A percentile compares a stretch with the other conserved stretches of the same genome.
These are phyloP conservation scores for Gonium pectorale DNA, from an alignment of 139 green algal species.

Conservation along the genomic window DNA sequence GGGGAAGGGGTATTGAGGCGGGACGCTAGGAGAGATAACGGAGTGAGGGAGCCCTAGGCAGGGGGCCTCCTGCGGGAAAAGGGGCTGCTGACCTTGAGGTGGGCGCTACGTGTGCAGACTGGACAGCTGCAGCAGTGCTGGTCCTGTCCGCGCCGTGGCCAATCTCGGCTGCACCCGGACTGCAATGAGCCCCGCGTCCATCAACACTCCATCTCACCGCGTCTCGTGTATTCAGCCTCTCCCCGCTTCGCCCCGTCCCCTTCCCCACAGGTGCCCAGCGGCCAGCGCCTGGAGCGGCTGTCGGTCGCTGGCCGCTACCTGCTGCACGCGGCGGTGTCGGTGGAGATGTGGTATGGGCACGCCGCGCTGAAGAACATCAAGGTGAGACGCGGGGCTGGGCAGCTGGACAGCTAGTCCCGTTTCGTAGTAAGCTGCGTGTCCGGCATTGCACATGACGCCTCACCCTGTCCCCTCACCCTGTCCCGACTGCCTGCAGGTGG, in stretches of 20 bases:
- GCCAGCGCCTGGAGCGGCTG: constrained; percentile 58
- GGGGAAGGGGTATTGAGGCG: neutral
- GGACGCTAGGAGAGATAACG: too few relatives aligned
- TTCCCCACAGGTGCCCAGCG: constrained; percentile 37
- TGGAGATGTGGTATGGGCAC: constrained; percentile 51
- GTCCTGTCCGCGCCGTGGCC: too few relatives aligned
- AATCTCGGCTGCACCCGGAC: too few relatives aligned
- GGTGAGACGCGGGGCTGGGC: constrained; percentile 6
- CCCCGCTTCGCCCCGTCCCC: neutral
- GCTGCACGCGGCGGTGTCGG: constrained; percentile 52
- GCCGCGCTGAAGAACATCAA: constrained; percentile 47
- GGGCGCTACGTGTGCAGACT: too few relatives aligned
- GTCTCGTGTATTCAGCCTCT: too few relatives aligned
- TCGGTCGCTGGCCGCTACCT: constrained; percentile 48
- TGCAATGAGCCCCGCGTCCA: too few relatives aligned
- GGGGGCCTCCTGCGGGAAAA: too few relatives aligned
- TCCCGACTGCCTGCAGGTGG: constrained; percentile 32
- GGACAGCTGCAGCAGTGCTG: too few relatives aligned
- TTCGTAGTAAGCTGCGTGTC: neutral
- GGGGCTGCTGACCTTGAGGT: too few relatives aligned
- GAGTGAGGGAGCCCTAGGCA: too few relatives aligned
- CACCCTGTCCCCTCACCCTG: neutral
- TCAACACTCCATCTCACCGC: too few relatives aligned
- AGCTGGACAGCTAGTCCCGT: neutral
- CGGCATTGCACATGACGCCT: too few relatives aligned